phyloP scores from a whole-genome alignment of 2,329 filamentous ascomycete genomes.

The Xylariomycetidae sp. region DNA sequence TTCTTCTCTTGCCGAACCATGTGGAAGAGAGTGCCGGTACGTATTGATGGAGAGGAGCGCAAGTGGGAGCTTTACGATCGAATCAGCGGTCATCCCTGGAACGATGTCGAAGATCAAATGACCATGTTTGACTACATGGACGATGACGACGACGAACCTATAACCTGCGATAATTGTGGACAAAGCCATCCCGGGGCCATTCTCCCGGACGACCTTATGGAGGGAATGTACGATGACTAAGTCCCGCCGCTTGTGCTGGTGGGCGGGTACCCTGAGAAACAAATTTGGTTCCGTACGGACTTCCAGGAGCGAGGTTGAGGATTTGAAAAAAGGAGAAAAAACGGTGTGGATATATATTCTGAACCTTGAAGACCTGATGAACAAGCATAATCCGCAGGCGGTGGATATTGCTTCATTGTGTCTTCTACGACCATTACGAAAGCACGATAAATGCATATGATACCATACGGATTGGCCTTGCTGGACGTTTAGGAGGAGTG shows the following conservation, averaged over 20 bases:
- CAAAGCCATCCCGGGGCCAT: conserved; percentile 25
- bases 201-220: conserved; percentile 21
- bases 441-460: conserved; percentile 14
- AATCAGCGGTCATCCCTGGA: conserved; percentile 26
- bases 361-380: conserved; percentile 11
- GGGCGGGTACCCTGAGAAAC: too few species aligned
- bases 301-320: too few species aligned
- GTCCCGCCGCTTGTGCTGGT: too few species aligned
- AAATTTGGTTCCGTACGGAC: too few species aligned
- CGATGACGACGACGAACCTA: conserved; percentile 18
- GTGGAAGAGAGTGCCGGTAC: conserved; percentile 46
- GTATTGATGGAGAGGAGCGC: conserved; percentile 34
- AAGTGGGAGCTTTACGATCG: conserved; percentile 45
- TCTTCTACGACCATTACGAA: conserved; percentile 16
- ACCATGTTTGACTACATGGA: conserved; percentile 23
- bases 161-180: conserved; percentile 27
- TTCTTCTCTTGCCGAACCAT: conserved; percentile 41
- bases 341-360: conserved; percentile 22
- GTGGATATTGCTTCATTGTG: too few species aligned
- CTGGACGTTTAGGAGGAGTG: conserved; percentile 5
- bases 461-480: conserved; percentile 17
- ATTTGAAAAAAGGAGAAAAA: too few species aligned
- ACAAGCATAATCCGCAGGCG: not conserved
- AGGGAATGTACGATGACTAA: not conserved
- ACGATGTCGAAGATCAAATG: conserved; percentile 23